Percentiles rank a stretch among this genome's conserved stretches.
These are phyloP conservation scores for Annona cherimola DNA, from an alignment of 164 flowering plant genomes.

Conservation along the genomic window DNA sequence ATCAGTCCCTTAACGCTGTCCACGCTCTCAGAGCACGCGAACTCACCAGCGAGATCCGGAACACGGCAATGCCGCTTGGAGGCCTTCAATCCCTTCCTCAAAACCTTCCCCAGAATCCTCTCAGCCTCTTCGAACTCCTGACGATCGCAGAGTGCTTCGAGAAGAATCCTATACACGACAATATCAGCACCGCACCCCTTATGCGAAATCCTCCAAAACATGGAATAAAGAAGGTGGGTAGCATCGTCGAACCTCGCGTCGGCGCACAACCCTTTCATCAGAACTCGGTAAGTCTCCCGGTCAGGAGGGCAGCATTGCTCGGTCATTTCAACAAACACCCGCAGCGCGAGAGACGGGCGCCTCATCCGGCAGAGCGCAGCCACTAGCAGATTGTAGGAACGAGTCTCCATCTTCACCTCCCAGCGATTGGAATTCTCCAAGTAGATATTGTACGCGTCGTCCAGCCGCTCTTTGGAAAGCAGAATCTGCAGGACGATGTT, in stretches of 20 bases:
- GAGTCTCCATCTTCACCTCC: slow-evolving; percentile 52
- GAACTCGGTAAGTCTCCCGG: slow-evolving; percentile 49
- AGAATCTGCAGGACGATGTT: slow-evolving; percentile 48
- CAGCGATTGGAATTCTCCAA: slow-evolving; percentile 45
- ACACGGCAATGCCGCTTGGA: slow-evolving; percentile 34
- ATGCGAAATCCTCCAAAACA: slow-evolving; percentile 77
- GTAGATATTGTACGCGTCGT: slow-evolving; percentile 37
- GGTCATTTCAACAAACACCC: slow-evolving; percentile 61
- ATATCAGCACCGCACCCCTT: slow-evolving; percentile 79
- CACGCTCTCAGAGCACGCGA: slow-evolving; percentile 16
- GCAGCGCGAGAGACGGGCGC: slow-evolving; percentile 56
- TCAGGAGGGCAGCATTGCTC: slow-evolving; percentile 52
- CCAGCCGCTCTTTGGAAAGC: slow-evolving; percentile 40
- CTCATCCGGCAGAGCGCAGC: slow-evolving; percentile 38
- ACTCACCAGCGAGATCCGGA: slow-evolving; percentile 28
- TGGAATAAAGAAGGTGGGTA: slow-evolving; percentile 64
- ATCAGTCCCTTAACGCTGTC: slow-evolving; percentile 40
- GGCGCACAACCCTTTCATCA: slow-evolving; percentile 72
- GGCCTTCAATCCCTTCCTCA: slow-evolving; percentile 70
- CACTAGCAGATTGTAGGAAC: slow-evolving; percentile 52
- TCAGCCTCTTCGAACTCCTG: slow-evolving; percentile 48
- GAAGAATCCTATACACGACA: slow-evolving; percentile 51
- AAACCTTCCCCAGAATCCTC: slow-evolving; percentile 51
- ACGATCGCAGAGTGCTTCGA: slow-evolving; percentile 62
- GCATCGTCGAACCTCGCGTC: slow-evolving; percentile 64